phyloP scores from a whole-genome alignment of 2,329 filamentous ascomycete species.

The Calonectria crousiana region DNA sequence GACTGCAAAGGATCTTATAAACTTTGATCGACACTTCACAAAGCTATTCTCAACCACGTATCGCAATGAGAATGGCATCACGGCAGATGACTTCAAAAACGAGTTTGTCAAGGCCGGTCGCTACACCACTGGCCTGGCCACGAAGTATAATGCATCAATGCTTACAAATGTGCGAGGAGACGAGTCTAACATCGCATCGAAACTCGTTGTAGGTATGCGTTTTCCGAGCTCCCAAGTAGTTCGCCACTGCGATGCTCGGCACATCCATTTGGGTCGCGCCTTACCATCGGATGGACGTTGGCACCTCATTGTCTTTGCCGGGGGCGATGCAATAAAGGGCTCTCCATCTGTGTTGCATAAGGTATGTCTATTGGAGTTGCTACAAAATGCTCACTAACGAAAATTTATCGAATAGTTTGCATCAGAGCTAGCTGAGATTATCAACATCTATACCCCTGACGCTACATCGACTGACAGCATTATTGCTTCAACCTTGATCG shows the following conservation, averaged over 20 bases:
- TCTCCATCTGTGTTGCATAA: background rate
- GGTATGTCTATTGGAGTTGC: background rate
- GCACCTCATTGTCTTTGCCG: slow-evolving; percentile 35
- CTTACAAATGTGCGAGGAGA: background rate
- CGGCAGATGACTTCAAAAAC: slow-evolving; percentile 21
- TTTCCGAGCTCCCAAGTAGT: slow-evolving; percentile 33
- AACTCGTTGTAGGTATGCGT: slow-evolving; percentile 29
- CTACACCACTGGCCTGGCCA: slow-evolving; percentile 37
- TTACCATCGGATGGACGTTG: slow-evolving; percentile 35
- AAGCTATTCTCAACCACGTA: slow-evolving; percentile 27
- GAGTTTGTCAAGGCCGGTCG: slow-evolving; percentile 27
- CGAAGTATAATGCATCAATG: slow-evolving; percentile 23
- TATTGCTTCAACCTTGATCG: background rate
- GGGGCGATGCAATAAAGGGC: background rate
- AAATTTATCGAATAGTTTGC: background rate
- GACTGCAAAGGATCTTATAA: slow-evolving; percentile 73
- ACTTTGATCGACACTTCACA: slow-evolving; percentile 59
- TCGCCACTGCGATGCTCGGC: slow-evolving; percentile 37
- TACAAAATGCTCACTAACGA: background rate
- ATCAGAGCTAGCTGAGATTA: background rate
- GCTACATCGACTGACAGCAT: background rate
- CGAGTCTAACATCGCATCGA: slow-evolving; percentile 5
- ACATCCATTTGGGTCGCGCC: slow-evolving; percentile 25
- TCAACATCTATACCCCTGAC: background rate
- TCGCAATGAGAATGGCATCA: slow-evolving; percentile 24